Conservation (phyloP, 192 early-diverging fungal species). For the Piromyces finnis region DNA sequence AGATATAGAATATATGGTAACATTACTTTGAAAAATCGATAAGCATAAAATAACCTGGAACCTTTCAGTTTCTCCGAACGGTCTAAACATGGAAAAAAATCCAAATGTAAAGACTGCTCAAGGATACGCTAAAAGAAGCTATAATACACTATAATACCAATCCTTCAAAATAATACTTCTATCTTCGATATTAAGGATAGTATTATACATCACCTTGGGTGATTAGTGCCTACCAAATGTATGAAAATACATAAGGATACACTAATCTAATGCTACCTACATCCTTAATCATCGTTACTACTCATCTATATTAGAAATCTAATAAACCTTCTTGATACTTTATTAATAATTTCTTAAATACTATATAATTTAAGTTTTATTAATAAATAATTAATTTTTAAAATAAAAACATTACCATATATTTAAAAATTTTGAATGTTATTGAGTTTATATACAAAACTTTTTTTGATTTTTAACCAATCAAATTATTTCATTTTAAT, state of each 20-base stretch:
- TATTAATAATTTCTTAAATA: not conserved
- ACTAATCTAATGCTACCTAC: not conserved
- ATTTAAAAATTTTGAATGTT: no score
- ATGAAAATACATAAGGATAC: not conserved
- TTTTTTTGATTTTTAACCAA: no score
- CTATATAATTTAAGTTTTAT: not conserved
- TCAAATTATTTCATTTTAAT: no score
- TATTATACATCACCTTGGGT: not conserved
- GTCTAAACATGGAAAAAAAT: not conserved
- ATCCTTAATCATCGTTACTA: not conserved
- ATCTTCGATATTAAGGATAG: not conserved
- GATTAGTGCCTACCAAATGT: not conserved
- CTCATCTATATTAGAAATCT: no score
- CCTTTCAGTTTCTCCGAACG: not conserved
- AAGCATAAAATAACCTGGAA: not conserved
- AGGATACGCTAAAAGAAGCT: not conserved
- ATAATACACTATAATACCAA: not conserved
- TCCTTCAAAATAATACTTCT: not conserved
- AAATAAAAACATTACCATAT: no score
- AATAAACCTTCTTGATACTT: no score
- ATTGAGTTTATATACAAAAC: no score
- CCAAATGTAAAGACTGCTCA: not conserved
- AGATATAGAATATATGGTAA: not conserved
- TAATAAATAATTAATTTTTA: no score
- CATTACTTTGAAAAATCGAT: not conserved